Conservation (phyloP, 2,329 filamentous ascomycete species). For the Coniochaeta sp. region DNA sequence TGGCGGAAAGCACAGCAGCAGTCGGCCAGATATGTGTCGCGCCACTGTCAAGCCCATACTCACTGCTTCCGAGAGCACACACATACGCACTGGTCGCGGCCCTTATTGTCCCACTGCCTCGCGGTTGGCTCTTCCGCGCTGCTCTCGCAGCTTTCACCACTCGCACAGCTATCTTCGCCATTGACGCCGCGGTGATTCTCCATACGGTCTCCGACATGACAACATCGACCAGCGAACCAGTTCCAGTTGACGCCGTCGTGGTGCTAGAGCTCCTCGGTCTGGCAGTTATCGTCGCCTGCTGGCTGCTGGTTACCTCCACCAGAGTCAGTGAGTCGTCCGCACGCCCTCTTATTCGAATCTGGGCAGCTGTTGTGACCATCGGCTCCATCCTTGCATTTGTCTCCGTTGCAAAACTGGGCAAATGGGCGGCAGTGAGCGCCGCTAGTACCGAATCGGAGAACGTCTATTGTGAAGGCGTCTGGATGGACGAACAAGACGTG, state of each 20-base stretch:
- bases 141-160: constrained; percentile 10
- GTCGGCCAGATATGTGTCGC: constrained; percentile 5
- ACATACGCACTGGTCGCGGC: constrained; percentile 6
- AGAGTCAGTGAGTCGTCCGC: constrained; percentile 9
- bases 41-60: constrained; percentile 9
- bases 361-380: constrained; percentile 8
- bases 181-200: constrained; percentile 8
- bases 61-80: constrained; percentile 8
- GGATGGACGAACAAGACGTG: not conserved
- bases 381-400: constrained; percentile 6
- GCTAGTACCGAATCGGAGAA: not conserved
- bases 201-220: not conserved
- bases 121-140: constrained; percentile 11
- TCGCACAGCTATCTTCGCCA: constrained; percentile 6
- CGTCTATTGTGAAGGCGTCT: not conserved
- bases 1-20: not conserved
- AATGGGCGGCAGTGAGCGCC: not conserved
- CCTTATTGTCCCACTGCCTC: constrained; percentile 8
- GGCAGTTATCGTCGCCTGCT: constrained; percentile 8
- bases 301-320: constrained; percentile 9
- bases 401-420: not conserved
- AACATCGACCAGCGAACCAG: not conserved
- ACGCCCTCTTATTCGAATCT: constrained; percentile 9
- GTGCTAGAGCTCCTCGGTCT: constrained; percentile 10
- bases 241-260: constrained; percentile 10